phyloP scores from a whole-genome alignment of 2,329 filamentous ascomycete genomes.

The Pseudocercospora eumusae region DNA sequence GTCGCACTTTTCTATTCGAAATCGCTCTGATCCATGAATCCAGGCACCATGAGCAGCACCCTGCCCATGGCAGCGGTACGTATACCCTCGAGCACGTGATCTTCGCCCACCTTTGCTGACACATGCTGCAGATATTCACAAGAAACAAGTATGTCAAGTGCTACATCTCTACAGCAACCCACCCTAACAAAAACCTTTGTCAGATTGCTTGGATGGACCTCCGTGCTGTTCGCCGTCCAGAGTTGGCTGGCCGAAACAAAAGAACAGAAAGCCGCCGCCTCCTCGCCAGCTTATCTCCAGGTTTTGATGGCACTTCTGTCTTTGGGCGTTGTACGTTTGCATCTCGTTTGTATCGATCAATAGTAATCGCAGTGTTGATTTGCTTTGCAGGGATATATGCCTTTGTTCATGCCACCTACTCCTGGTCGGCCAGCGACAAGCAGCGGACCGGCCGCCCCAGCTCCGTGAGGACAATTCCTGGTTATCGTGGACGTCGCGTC shows the following conservation, averaged over 20 bases:
- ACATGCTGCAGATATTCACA: slow-evolving; percentile 70
- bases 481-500: slow-evolving; percentile 6
- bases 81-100: slow-evolving; percentile 27
- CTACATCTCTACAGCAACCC: neutral
- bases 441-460: slow-evolving; percentile 5
- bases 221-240: slow-evolving; percentile 73
- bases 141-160: slow-evolving; percentile 69
- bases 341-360: too few relatives aligned
- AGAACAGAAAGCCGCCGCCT: slow-evolving; percentile 60
- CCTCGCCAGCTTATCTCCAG: slow-evolving; percentile 72
- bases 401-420: slow-evolving; percentile 63
- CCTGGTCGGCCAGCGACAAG: neutral
- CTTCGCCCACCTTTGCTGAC: slow-evolving; percentile 10
- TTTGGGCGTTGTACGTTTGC: slow-evolving; percentile 47
- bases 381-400: slow-evolving; percentile 59
- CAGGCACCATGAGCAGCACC: slow-evolving; percentile 69
- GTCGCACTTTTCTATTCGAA: slow-evolving; percentile 42
- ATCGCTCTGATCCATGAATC: slow-evolving; percentile 1
- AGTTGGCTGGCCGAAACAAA: slow-evolving; percentile 76
- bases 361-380: slow-evolving; percentile 11
- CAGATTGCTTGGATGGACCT: slow-evolving; percentile 69
- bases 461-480: neutral
- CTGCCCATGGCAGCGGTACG: slow-evolving; percentile 86
- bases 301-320: slow-evolving; percentile 70
- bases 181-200: slow-evolving; percentile 22